Base-by-base conservation (phyloP, 2,329 filamentous ascomycete genomes). In the Gnomoniopsis sp. region DNA sequence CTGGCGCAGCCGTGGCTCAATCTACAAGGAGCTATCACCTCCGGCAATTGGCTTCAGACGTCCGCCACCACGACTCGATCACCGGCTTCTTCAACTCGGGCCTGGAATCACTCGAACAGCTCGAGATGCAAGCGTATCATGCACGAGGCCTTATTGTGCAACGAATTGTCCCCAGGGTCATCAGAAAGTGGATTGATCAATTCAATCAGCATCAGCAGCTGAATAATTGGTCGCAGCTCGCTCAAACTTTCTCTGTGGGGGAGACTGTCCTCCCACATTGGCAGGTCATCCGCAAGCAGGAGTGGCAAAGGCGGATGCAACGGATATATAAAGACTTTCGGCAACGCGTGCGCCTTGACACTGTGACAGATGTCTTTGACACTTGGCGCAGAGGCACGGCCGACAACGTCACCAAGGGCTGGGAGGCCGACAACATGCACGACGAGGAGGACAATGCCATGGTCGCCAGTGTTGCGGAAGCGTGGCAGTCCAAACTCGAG, bases 381-480 rank as follows among this genome's bases (percentile, higher is more conserved):
- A 56, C 48, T 17, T 70, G 68, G 68, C 59, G 64, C 36, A 30
- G 58, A 8, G 64, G 62, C 12, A 61, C 66, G 8, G 62, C 58
- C 1, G 63, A 66, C 14, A 57, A 63, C 10, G 46, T 65, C 15
- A 64, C 65, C 49, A 51, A 58, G n/a, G 49, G 62, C 11, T 61
- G 60, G 19, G 65, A 69, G 47, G 68, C 68, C 15, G 61, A 66
- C 26, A 59, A 64, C 30, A 56, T 67, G 22, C 63, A 64, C 19
- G 56, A 67, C 7, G 56, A 66, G 30, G 65, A 69, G 54, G 64
- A 65, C 46, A 58, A 62, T 17, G 65, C 65, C 19, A 62, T 68
- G 26, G 54, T 70, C 41, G 60, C 58, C 54, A 66, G 65, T 49
- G 64, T 62, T 17, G 55, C 67, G 10, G 50, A 61, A 3, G 56